Conservation (phyloP, 2,329 filamentous ascomycete species). For the Scedosporium dehoogii region DNA sequence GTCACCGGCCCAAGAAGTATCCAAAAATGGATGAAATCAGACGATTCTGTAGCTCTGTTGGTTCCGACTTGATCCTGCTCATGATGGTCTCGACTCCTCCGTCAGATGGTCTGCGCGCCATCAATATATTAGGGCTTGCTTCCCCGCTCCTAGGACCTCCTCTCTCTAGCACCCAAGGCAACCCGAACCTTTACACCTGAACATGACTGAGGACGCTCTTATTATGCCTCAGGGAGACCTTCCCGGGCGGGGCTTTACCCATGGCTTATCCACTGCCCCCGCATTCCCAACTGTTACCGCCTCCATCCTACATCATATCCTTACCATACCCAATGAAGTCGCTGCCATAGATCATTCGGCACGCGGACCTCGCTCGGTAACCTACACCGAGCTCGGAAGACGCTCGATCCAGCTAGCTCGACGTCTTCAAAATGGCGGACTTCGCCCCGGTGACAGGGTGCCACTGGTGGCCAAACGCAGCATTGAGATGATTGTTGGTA, state of each 20-base stretch:
- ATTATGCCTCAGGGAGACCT: neutral
- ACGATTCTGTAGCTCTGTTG: too few relatives aligned
- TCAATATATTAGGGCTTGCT: neutral
- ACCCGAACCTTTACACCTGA: neutral
- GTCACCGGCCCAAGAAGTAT: too few relatives aligned
- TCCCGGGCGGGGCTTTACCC: slow-evolving; percentile 8
- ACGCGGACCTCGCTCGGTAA: slow-evolving; percentile 22
- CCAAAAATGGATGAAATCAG: too few relatives aligned
- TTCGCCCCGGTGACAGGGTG: slow-evolving; percentile 34
- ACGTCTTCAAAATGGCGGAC: slow-evolving; percentile 26
- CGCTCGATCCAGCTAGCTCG: slow-evolving; percentile 31
- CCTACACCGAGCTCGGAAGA: slow-evolving; percentile 33
- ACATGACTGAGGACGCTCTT: neutral
- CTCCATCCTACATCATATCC: slow-evolving; percentile 27
- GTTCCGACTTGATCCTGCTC: too few relatives aligned
- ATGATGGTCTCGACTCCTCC: too few relatives aligned
- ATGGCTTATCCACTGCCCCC: slow-evolving; percentile 15
- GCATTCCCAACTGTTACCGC: slow-evolving; percentile 29
- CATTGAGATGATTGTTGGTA: slow-evolving; percentile 46
- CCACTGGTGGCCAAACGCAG: slow-evolving; percentile 46
- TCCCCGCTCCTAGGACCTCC: neutral
- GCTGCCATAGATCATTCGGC: slow-evolving; percentile 28
- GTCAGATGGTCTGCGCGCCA: too few relatives aligned
- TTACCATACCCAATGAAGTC: slow-evolving; percentile 22
- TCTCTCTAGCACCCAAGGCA: neutral